Evolutionary conservation across 208 protist species (phyloP).

Genomic region (Vickermania spadyakhi): DNA sequence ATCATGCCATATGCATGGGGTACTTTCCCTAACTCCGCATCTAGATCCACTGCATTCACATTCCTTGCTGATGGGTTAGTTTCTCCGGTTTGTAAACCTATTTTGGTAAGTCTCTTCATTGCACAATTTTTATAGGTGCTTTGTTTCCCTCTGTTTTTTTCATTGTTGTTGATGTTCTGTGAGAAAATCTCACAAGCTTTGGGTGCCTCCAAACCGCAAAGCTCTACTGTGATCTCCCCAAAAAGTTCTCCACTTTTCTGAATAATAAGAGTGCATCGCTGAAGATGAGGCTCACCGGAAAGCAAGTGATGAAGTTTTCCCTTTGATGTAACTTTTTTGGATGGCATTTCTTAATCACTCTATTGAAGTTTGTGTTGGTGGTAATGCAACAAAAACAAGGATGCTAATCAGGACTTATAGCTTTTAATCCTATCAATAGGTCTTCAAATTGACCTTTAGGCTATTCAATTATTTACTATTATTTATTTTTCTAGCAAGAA

Average conservation of each 20-base stretch:
- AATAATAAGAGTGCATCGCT: constrained; percentile 2
- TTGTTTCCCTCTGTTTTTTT: constrained; percentile 47
- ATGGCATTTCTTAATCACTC: background rate
- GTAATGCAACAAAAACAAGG: too few species aligned
- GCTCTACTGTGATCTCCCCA: constrained; percentile 19
- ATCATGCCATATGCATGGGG: constrained; percentile 41
- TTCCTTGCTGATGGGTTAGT: constrained; percentile 20
- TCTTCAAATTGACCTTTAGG: too few species aligned
- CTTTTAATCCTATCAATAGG: too few species aligned
- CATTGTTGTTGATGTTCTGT: constrained; percentile 31
- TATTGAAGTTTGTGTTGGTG: too few species aligned
- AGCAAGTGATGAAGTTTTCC: constrained; percentile 3
- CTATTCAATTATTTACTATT: too few species aligned
- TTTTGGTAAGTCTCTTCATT: constrained; percentile 47
- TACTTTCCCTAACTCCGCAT: constrained; percentile 47
- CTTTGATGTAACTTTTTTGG: constrained; percentile 5
- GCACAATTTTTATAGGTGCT: constrained; percentile 40
- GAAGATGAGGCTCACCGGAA: background rate
- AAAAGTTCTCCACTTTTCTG: constrained; percentile 8
- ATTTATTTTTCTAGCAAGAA: too few species aligned
- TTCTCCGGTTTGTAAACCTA: constrained; percentile 70
- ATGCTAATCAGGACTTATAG: too few species aligned
- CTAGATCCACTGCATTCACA: constrained; percentile 36
- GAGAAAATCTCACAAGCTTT: constrained; percentile 70
- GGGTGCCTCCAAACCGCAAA: constrained; percentile 28